Conservation (phyloP, 352 stramenopile genomes). For the Blastocystis sp. region DNA sequence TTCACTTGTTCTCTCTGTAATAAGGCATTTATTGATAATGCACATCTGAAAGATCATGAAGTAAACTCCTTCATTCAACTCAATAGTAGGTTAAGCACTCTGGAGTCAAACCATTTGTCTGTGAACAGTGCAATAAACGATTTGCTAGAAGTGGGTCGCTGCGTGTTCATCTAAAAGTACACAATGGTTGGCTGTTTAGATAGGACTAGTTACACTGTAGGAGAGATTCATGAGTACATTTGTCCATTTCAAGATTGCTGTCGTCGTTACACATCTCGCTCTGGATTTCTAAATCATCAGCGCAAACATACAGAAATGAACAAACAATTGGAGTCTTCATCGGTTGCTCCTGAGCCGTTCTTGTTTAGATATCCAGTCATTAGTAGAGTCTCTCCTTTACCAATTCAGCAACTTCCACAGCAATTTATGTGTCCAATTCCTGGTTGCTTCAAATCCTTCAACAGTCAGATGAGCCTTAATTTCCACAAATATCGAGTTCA, state of each 20-base stretch:
- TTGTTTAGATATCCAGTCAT: not conserved
- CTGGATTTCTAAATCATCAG: conserved; percentile 46
- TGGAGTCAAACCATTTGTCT: conserved; percentile 44
- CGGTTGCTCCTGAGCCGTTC: not conserved
- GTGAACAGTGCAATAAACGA: conserved; percentile 49
- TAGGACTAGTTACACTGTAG: not conserved
- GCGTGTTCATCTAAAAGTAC: conserved; percentile 38
- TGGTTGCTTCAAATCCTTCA: conserved; percentile 51
- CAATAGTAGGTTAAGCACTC: conserved; percentile 48
- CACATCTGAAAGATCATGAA: conserved; percentile 54
- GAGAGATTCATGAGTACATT: conserved; percentile 30
- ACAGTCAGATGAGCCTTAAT: conserved; percentile 42
- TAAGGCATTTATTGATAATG: conserved; percentile 54
- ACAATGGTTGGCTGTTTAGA: not conserved
- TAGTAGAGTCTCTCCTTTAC: not conserved
- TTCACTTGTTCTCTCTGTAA: conserved; percentile 51
- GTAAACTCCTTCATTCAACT: not conserved
- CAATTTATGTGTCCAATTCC: conserved; percentile 49
- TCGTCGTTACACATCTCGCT: conserved; percentile 29
- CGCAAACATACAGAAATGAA: conserved; percentile 47
- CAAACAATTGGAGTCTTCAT: not conserved
- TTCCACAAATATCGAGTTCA: conserved; percentile 55
- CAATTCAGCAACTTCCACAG: not conserved
- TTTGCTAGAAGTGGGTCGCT: conserved; percentile 44
- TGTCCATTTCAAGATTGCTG: conserved; percentile 33